These are phyloP conservation scores for Lachancea meyersii DNA, from an alignment of 805 yeast species.

Conservation along the genomic window DNA sequence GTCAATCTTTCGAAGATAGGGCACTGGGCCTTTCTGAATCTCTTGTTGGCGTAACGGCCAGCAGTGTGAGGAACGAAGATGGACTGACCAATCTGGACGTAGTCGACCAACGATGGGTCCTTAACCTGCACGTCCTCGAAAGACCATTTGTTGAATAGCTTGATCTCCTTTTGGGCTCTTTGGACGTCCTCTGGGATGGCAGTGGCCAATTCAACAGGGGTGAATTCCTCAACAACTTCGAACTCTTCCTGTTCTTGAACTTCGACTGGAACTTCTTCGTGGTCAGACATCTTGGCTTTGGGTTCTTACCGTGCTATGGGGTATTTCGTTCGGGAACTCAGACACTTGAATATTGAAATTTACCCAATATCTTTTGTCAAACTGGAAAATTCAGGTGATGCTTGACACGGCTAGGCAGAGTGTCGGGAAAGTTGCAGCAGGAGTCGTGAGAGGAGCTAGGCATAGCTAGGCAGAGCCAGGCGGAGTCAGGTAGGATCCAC, in stretches of 20 bases:
- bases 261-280: conserved; percentile 52
- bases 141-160: conserved; percentile 99
- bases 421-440: neutral
- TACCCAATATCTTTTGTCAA: conserved; percentile 3
- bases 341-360: neutral
- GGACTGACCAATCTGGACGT: conserved; percentile 96
- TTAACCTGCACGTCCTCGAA: conserved; percentile 95
- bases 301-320: conserved; percentile 8
- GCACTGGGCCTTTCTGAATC: conserved; percentile 99
- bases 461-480: neutral
- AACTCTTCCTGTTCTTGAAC: conserved; percentile 61
- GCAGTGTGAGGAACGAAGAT: conserved; percentile 98
- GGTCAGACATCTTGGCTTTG: conserved; percentile 65
- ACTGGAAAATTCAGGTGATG: neutral
- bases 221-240: conserved; percentile 67
- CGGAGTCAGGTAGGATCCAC: neutral
- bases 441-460: conserved; percentile 1
- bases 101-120: conserved; percentile 97
- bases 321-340: neutral
- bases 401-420: neutral
- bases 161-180: conserved; percentile 92
- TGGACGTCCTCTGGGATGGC: conserved; percentile 95
- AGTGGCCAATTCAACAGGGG: conserved; percentile 80
- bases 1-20: conserved; percentile 99
- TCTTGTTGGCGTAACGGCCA: conserved; percentile 98